phyloP scores from a whole-genome alignment of 148 eudicot genomes.

The Rhododendron mucronatum region DNA sequence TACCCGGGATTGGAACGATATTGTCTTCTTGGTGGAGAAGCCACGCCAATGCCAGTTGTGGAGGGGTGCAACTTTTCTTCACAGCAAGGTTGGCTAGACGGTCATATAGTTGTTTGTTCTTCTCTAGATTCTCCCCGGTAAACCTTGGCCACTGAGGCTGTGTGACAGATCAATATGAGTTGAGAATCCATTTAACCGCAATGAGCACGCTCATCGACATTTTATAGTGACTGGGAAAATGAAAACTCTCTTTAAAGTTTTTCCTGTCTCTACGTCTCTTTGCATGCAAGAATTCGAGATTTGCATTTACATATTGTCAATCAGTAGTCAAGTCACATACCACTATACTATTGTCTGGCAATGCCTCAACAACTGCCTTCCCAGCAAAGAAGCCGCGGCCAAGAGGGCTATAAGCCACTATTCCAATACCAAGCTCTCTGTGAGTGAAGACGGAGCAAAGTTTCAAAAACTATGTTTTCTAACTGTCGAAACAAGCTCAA shows the following conservation, averaged over 20 bases:
- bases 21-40: constrained; percentile 14
- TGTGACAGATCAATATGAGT: background rate
- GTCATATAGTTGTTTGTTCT: constrained; percentile 12
- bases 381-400: constrained; percentile 22
- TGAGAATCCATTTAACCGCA: background rate
- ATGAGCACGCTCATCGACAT: background rate
- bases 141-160: constrained; percentile 16
- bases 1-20: constrained; percentile 20
- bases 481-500: background rate
- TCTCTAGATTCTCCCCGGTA: constrained; percentile 14
- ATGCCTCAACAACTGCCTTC: background rate
- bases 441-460: background rate
- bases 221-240: background rate
- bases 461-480: background rate
- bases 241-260: too few relatives aligned
- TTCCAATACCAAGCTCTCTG: constrained; percentile 25
- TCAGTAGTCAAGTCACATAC: background rate
- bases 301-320: background rate
- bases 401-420: constrained; percentile 25
- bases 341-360: background rate
- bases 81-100: constrained; percentile 8
- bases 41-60: constrained; percentile 24
- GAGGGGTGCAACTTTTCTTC: constrained; percentile 15
- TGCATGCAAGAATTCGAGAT: background rate
- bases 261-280: background rate